Percentiles rank a stretch among this genome's conserved stretches.
These are phyloP conservation scores for Tillandsia leiboldiana DNA, from an alignment of 176 grass and related monocot genomes.

Conservation along the genomic window DNA sequence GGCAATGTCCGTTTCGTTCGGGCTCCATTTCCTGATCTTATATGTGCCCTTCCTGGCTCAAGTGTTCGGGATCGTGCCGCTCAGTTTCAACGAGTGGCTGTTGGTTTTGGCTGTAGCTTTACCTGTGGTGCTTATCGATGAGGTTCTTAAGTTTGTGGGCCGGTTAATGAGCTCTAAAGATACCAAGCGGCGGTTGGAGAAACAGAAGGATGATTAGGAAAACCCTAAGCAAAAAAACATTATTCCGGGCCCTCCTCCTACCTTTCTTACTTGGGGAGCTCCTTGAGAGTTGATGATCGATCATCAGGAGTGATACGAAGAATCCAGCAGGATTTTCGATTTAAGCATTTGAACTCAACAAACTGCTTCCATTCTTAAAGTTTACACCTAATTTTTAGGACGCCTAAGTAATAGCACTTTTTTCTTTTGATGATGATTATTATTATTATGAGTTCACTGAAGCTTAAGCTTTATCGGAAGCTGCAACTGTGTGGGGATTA, in stretches of 20 bases:
- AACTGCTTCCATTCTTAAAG: neutral
- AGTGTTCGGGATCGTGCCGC: constrained; percentile 82
- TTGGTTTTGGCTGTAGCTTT: constrained; percentile 72
- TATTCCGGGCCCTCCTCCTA: neutral
- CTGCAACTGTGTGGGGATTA: too few relatives aligned
- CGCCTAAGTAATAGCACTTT: neutral
- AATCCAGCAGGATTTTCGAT: neutral
- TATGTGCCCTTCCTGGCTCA: constrained; percentile 72
- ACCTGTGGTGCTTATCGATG: constrained; percentile 74
- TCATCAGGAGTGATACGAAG: neutral
- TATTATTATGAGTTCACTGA: too few relatives aligned
- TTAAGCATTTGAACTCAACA: neutral
- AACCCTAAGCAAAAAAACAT: constrained; percentile 9
- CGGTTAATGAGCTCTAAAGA: constrained; percentile 36
- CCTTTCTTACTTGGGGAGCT: neutral
- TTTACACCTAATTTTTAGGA: neutral
- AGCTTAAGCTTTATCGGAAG: neutral
- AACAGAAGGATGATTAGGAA: constrained; percentile 58
- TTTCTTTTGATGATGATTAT: neutral
- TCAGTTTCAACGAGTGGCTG: constrained; percentile 84
- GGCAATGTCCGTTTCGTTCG: constrained; percentile 76
- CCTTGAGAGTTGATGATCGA: neutral
- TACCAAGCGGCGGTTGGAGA: constrained; percentile 27
- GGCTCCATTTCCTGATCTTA: constrained; percentile 87
- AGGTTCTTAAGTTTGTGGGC: constrained; percentile 77